Base-by-base conservation (phyloP, 371 early-diverging fungal genomes). In the Lichtheimia corymbifera region DNA sequence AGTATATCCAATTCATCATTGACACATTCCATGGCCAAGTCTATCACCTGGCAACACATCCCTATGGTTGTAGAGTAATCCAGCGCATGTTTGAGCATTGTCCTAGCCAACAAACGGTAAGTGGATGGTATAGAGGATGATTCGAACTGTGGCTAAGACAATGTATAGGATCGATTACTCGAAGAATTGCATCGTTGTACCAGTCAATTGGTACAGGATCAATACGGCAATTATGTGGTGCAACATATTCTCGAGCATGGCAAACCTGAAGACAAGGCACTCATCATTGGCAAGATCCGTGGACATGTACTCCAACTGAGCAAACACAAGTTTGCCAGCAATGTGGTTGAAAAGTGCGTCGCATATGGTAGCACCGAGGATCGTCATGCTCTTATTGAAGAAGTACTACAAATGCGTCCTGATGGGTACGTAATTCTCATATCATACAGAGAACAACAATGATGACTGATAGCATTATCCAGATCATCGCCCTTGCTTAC, bases 71-170 rank as follows among this genome's bases (percentile, higher is more conserved):
- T 77, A 89, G 99, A 35, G 99, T 99, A 24, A 97, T 99, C 62
- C 99, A 99, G 76, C 88, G 99, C 13, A 95, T 99, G 85, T 98
- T 99, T 88, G 99, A 99, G 75, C 95, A 97, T 72, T 95, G 97
- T 69, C 84, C 88, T 15, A 96, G 93, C 18, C 82, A 82, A 40
- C 92, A 93, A 71, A 90, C 89, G 15, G 88, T 89, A 83, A 67
- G 80, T 49, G 17, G 2, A 2, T 35, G 1, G 35, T 35, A 35
- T 35, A 0, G 11, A 35, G 40, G 27, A 43, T 40, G 41, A 7
- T 59, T 11, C 11, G 13, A 17, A 42, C 49, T 30, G 56, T 7
- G 4, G 4, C 42, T 43, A 11, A 47, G 14, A 24, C 4, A 4
- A 11, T 35, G 47, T 53, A 45, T 63, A 72, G 75, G 78, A 81